Conservation (phyloP, 176 grass and related monocot species). For the Poa pratensis region DNA sequence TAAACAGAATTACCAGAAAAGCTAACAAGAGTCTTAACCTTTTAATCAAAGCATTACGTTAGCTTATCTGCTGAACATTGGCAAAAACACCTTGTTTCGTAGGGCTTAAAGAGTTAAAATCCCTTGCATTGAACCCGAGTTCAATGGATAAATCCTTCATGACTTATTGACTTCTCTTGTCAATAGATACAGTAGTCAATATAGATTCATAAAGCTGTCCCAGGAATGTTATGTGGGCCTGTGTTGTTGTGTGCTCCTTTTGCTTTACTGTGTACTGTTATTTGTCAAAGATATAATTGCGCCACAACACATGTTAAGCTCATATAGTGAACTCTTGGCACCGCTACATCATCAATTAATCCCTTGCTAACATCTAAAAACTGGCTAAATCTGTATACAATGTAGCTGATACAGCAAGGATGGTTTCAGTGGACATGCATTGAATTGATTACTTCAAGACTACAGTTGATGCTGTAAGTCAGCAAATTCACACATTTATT, state of each 20-base stretch:
- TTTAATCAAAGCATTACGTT: slow-evolving; percentile 4
- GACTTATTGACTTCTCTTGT: slow-evolving; percentile 1
- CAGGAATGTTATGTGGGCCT: slow-evolving; percentile 1
- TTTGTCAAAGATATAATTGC: slow-evolving; percentile 31
- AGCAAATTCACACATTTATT: slow-evolving; percentile 30
- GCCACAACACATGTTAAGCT: slow-evolving; percentile 10
- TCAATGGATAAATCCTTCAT: slow-evolving; percentile 4
- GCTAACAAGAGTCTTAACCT: not conserved
- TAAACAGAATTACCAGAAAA: slow-evolving; percentile 37
- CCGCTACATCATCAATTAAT: slow-evolving; percentile 31
- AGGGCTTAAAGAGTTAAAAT: slow-evolving; percentile 1
- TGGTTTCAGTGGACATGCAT: slow-evolving; percentile 19
- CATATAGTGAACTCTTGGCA: slow-evolving; percentile 17
- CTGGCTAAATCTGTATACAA: slow-evolving; percentile 32
- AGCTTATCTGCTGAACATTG: slow-evolving; percentile 6
- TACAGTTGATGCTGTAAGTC: slow-evolving; percentile 31
- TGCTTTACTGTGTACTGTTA: not conserved
- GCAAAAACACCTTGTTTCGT: slow-evolving; percentile 2
- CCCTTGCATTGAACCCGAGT: slow-evolving; percentile 4
- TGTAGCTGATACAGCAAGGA: slow-evolving; percentile 32
- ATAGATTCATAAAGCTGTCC: slow-evolving; percentile 3
- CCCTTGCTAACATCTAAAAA: not conserved
- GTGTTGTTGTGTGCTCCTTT: not conserved
- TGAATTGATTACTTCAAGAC: slow-evolving; percentile 15
- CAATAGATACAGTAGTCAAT: not conserved